phyloP scores from a whole-genome alignment of 441 rosid species.

The Isatis lusitanica region DNA sequence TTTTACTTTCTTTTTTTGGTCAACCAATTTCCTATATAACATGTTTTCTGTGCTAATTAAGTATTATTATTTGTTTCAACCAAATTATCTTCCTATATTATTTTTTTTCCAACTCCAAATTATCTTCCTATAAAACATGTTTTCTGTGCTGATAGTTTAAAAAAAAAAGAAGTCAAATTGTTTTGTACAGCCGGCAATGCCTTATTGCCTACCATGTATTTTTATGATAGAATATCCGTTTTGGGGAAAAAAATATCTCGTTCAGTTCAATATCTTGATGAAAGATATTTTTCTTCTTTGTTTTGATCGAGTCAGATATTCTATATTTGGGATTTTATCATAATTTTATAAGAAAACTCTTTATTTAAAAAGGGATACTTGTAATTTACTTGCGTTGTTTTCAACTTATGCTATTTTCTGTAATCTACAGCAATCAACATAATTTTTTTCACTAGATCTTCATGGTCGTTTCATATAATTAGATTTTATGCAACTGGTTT shows the following conservation, averaged over 20 bases:
- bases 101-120: too few relatives aligned
- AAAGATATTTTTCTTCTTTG: conserved; percentile 13
- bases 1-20: not conserved
- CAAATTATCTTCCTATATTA: not conserved
- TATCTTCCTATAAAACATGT: not conserved
- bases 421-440: not conserved
- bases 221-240: not conserved
- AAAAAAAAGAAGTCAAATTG: not conserved
- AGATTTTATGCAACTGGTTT: not conserved
- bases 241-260: not conserved
- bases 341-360: not conserved
- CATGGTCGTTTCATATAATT: not conserved
- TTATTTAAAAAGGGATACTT: not conserved
- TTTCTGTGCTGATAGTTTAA: not conserved
- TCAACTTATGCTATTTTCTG: not conserved
- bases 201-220: not conserved
- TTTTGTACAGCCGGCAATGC: not conserved
- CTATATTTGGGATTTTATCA: not conserved
- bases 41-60: not conserved
- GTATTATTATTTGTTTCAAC: not conserved
- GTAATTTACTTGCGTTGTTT: not conserved
- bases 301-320: not conserved
- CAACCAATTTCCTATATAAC: not conserved
- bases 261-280: not conserved
- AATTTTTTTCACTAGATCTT: not conserved